Conservation (phyloP, 495 filamentous ascomycete genomes). For the Penicillium angulare region DNA sequence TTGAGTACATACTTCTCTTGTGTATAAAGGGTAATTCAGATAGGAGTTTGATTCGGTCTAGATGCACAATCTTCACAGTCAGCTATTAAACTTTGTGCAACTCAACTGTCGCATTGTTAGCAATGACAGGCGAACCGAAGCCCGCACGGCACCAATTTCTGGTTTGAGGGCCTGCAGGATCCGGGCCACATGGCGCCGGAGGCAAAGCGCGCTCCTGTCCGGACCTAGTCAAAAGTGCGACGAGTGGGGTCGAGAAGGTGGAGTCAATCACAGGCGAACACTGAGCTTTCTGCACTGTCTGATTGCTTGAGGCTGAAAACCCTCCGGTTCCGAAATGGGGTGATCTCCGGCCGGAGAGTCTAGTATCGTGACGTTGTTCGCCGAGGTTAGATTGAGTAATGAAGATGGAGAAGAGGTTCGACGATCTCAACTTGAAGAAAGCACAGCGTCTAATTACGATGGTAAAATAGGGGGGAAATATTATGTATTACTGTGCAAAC, state of each 20-base stretch:
- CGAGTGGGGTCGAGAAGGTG: not conserved
- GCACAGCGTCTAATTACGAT: too few relatives aligned
- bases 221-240: not conserved
- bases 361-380: not conserved
- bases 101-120: not conserved
- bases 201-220: not conserved
- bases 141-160: conserved; percentile 1
- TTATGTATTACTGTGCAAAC: too few relatives aligned
- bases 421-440: too few relatives aligned
- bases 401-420: too few relatives aligned
- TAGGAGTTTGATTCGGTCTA: too few relatives aligned
- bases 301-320: conserved; percentile 1
- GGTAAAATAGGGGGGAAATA: too few relatives aligned
- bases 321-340: not conserved
- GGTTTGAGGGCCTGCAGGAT: not conserved
- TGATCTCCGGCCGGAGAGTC: not conserved
- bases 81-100: not conserved
- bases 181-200: not conserved
- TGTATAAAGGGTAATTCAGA: too few relatives aligned
- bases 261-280: not conserved
- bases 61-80: not conserved
- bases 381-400: not conserved
- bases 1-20: too few relatives aligned
- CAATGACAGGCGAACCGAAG: not conserved
- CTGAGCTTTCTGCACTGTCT: not conserved